phyloP scores from a whole-genome alignment of 2,329 filamentous ascomycete species.

The Aspergillus persii region DNA sequence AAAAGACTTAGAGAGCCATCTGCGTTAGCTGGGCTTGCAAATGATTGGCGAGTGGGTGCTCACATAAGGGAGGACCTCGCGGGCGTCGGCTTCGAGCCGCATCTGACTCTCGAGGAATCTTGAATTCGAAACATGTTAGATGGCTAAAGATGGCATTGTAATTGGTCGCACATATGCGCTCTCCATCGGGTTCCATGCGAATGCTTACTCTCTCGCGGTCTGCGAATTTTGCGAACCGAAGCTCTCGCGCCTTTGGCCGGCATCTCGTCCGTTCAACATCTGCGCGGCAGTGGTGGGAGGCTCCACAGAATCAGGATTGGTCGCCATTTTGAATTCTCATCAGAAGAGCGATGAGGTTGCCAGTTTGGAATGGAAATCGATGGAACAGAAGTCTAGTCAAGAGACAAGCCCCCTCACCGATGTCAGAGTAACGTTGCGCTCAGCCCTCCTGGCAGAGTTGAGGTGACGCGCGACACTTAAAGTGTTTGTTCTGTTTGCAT shows the following conservation, averaged over 20 bases:
- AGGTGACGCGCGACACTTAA: conserved; percentile 12
- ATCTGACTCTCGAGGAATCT: conserved; percentile 89
- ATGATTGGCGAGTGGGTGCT: conserved; percentile 25
- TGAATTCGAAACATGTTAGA: neutral
- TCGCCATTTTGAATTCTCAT: conserved; percentile 18
- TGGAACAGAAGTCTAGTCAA: neutral
- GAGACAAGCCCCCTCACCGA: neutral
- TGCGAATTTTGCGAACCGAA: conserved; percentile 61
- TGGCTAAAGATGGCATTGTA: neutral
- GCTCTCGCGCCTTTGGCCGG: conserved; percentile 34
- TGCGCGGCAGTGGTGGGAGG: conserved; percentile 12
- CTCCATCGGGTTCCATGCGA: neutral
- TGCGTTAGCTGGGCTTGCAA: conserved; percentile 2
- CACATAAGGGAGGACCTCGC: conserved; percentile 91
- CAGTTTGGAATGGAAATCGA: neutral
- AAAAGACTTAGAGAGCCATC: conserved; percentile 65
- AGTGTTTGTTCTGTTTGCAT: conserved; percentile 30
- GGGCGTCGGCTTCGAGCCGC: conserved; percentile 88
- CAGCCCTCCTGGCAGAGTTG: neutral
- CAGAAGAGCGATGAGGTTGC: neutral
- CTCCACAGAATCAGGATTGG: conserved; percentile 11
- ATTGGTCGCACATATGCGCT: neutral
- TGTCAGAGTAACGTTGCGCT: neutral
- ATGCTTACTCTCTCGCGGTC: conserved; percentile 65
- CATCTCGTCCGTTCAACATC: conserved; percentile 11